Conservation (phyloP, 805 yeast species). For the Cyberlindnera japonica region DNA sequence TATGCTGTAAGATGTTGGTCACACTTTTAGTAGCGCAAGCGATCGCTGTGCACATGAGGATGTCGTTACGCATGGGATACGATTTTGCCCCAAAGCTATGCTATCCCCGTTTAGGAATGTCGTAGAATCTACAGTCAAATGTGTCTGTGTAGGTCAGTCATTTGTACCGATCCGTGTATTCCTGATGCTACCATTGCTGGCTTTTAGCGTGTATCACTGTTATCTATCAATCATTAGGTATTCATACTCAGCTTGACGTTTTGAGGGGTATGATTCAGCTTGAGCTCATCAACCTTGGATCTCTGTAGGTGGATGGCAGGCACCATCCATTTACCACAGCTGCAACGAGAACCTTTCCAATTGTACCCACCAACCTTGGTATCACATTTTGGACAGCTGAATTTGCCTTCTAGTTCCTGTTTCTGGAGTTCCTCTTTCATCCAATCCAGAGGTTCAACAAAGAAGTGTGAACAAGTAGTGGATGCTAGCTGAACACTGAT, state of each 20-base stretch:
- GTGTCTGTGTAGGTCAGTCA: too few relatives aligned
- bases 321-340: slow-evolving; percentile 93
- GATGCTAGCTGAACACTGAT: slow-evolving; percentile 56
- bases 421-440: slow-evolving; percentile 74
- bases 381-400: slow-evolving; percentile 78
- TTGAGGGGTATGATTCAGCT: slow-evolving; percentile 14
- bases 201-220: slow-evolving; percentile 15
- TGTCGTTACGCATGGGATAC: too few relatives aligned
- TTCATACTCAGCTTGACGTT: slow-evolving; percentile 10
- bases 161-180: too few relatives aligned
- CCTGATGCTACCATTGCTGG: too few relatives aligned
- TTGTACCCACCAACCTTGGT: slow-evolving; percentile 86
- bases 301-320: slow-evolving; percentile 84
- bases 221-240: slow-evolving; percentile 18
- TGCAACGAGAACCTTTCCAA: slow-evolving; percentile 93
- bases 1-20: too few relatives aligned
- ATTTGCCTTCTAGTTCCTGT: slow-evolving; percentile 78
- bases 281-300: slow-evolving; percentile 68
- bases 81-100: too few relatives aligned
- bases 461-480: slow-evolving; percentile 72
- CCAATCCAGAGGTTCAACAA: slow-evolving; percentile 88
- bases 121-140: too few relatives aligned
- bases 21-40: too few relatives aligned
- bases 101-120: too few relatives aligned
- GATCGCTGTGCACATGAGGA: too few relatives aligned